These are phyloP conservation scores for Ceratobasidium papillatum DNA, from an alignment of 1,284 basidiomycete species.

Conservation along the genomic window DNA sequence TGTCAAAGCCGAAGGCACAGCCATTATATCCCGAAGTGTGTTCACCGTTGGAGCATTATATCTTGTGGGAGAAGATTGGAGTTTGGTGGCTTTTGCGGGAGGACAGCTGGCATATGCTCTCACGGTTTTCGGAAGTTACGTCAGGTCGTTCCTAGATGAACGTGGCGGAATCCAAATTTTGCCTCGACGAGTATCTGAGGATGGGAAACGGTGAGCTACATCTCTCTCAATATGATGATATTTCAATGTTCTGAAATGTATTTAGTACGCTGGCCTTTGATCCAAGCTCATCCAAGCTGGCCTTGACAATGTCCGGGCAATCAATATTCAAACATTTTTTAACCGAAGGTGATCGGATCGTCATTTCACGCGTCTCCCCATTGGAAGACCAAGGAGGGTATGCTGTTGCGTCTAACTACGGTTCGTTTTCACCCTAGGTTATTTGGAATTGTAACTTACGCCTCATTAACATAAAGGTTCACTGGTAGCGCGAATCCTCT, in stretches of 20 bases:
- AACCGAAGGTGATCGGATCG: constrained; percentile 94
- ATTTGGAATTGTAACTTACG: constrained; percentile 14
- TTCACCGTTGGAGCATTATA: constrained; percentile 72
- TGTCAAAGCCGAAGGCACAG: constrained; percentile 83
- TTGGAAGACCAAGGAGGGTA: constrained; percentile 91
- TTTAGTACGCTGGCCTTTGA: constrained; percentile 57
- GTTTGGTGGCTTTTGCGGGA: constrained; percentile 81
- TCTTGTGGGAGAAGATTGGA: constrained; percentile 58
- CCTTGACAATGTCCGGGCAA: constrained; percentile 83
- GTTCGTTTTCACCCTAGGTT: constrained; percentile 56
- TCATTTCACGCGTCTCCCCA: constrained; percentile 83
- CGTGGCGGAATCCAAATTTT: constrained; percentile 19
- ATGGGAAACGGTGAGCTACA: constrained; percentile 17
- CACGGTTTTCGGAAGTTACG: constrained; percentile 53
- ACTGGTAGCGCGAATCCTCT: constrained; percentile 86
- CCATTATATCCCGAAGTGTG: constrained; percentile 77
- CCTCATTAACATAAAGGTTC: constrained; percentile 66
- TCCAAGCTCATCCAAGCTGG: constrained; percentile 62
- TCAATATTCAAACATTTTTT: constrained; percentile 92
- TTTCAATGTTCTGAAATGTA: neutral
- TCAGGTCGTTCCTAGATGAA: constrained; percentile 47
- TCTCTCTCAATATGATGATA: no score
- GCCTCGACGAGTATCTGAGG: constrained; percentile 35
- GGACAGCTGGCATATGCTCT: constrained; percentile 81
- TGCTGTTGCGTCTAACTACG: constrained; percentile 93